Evolutionary conservation across 2,329 filamentous ascomycete species (phyloP).

Genomic region (Cladosporium colombiae): DNA sequence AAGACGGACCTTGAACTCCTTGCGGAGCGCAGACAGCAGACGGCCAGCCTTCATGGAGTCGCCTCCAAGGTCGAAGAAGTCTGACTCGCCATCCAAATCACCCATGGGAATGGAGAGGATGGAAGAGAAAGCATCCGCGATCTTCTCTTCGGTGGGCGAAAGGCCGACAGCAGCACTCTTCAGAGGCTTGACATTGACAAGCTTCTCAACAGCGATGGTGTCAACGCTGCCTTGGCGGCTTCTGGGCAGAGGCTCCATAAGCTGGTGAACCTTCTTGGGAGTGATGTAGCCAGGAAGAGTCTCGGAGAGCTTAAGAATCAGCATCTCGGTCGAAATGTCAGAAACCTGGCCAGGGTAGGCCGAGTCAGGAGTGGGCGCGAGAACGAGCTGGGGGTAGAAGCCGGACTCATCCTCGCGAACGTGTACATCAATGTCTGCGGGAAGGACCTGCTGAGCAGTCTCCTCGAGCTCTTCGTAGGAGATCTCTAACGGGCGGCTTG

Average conservation of each 20-base stretch:
- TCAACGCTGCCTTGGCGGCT: conserved; percentile 31
- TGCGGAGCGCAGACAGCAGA: conserved; percentile 54
- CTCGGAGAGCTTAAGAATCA: conserved; percentile 26
- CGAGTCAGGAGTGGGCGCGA: conserved; percentile 31
- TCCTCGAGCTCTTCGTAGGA: conserved; percentile 23
- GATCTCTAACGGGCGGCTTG: conserved; percentile 23
- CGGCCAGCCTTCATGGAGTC: conserved; percentile 57
- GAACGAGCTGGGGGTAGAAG: conserved; percentile 37
- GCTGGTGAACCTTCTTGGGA: conserved; percentile 31
- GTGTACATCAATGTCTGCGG: conserved; percentile 29
- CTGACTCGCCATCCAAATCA: conserved; percentile 45
- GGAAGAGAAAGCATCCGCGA: conserved; percentile 49
- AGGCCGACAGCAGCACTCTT: conserved; percentile 23
- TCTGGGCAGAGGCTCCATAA: conserved; percentile 33
- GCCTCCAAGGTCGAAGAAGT: conserved; percentile 57
- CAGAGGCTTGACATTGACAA: conserved; percentile 19
- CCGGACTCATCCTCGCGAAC: conserved; percentile 32
- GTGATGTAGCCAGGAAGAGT: conserved; percentile 33
- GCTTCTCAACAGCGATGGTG: conserved; percentile 19
- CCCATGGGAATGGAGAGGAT: conserved; percentile 45
- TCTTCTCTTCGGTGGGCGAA: conserved; percentile 39
- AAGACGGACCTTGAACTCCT: conserved; percentile 51
- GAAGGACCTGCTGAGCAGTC: conserved; percentile 25
- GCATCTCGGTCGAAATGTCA: conserved; percentile 17
- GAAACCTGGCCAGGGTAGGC: conserved; percentile 18